Evolutionary conservation across 192 early-diverging fungal species (phyloP).

Genomic region (Geranomyces variabilis): DNA sequence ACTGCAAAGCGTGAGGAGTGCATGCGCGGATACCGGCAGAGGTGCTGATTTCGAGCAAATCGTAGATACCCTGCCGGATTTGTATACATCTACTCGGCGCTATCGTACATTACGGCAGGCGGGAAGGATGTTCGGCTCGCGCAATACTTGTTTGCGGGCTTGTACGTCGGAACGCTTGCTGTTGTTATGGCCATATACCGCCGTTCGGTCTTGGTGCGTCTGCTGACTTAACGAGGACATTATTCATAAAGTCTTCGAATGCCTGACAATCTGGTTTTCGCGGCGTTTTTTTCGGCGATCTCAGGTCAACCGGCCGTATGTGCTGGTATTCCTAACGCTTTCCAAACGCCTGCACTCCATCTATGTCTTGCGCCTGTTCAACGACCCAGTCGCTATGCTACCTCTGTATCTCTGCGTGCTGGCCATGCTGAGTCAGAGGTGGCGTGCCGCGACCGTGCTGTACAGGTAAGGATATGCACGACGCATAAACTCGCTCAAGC

Average conservation of each 20-base stretch:
- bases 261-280: too few species aligned
- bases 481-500: too few species aligned
- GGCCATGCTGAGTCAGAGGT: slow-evolving; percentile 60
- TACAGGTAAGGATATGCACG: slow-evolving; percentile 62
- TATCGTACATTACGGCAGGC: slow-evolving; percentile 69
- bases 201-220: slow-evolving; percentile 40
- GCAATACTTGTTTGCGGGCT: slow-evolving; percentile 80
- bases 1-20: too few species aligned
- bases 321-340: slow-evolving; percentile 65
- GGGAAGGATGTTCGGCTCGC: slow-evolving; percentile 73
- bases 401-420: slow-evolving; percentile 71
- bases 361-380: slow-evolving; percentile 88
- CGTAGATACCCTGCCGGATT: slow-evolving; percentile 89
- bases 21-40: not conserved
- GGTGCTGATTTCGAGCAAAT: not conserved
- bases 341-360: slow-evolving; percentile 94
- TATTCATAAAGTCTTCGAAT: too few species aligned
- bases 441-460: slow-evolving; percentile 55
- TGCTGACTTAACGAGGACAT: too few species aligned
- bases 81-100: slow-evolving; percentile 78
- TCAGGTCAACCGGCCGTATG: slow-evolving; percentile 42
- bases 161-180: slow-evolving; percentile 71
- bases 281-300: not conserved
- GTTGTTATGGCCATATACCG: slow-evolving; percentile 73
- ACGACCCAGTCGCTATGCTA: slow-evolving; percentile 91